Evolutionary conservation across 2,329 filamentous ascomycete species (phyloP).

Genomic region (Curvularia sp.): DNA sequence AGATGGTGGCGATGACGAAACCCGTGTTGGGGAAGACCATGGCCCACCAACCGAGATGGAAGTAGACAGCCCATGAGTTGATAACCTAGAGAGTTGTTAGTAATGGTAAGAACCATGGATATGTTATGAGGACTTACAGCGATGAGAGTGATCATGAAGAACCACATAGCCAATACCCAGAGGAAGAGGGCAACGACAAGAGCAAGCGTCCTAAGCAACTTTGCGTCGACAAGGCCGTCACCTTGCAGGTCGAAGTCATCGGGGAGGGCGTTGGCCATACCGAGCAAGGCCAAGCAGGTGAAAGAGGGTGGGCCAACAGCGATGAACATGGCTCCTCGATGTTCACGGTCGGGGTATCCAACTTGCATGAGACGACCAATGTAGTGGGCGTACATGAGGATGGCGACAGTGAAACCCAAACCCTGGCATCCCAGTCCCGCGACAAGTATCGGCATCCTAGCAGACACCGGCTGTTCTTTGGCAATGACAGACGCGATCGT

Average conservation of each 20-base stretch:
- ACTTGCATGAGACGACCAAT: conserved; percentile 73
- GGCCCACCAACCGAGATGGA: conserved; percentile 70
- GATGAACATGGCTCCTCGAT: conserved; percentile 75
- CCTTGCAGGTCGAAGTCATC: conserved; percentile 57
- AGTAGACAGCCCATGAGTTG: conserved; percentile 55
- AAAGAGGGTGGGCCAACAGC: conserved; percentile 77
- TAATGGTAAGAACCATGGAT: conserved; percentile 40
- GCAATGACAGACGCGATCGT: conserved; percentile 73
- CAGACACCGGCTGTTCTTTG: conserved; percentile 63
- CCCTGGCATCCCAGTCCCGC: conserved; percentile 74
- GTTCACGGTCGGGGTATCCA: conserved; percentile 68
- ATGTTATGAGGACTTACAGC: conserved; percentile 39
- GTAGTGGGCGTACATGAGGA: conserved; percentile 77
- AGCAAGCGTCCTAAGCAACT: conserved; percentile 55
- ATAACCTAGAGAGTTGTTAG: conserved; percentile 36
- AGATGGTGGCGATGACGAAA: conserved; percentile 54
- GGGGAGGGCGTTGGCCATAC: conserved; percentile 65
- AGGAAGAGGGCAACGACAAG: conserved; percentile 63
- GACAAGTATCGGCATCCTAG: conserved; percentile 68
- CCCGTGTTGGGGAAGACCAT: conserved; percentile 57
- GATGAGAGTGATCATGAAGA: conserved; percentile 57
- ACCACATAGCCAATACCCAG: conserved; percentile 68
- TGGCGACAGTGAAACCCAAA: conserved; percentile 70
- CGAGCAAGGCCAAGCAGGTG: conserved; percentile 72
- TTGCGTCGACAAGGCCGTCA: conserved; percentile 55